Evolutionary conservation across 2,329 filamentous ascomycete species (phyloP), one percentile per base, ranked within the genome.

Genomic region (Seiridium cupressi): DNA sequence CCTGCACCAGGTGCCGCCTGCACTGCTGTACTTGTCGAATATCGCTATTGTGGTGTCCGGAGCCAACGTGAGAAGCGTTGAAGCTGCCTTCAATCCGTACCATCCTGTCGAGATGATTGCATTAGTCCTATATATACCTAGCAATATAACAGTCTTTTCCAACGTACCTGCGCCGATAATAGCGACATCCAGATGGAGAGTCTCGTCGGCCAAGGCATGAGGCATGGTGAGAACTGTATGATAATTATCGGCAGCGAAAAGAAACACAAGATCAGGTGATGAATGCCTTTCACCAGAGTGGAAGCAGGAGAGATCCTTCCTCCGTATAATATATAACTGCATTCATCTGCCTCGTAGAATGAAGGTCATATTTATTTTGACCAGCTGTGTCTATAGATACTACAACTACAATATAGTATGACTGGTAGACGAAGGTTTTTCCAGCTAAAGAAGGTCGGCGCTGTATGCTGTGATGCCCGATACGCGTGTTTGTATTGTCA

Each of bases 41-140:
- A 63, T 56, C 18, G 55, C 49, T 13, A 63, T 40, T 31, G 54
- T 58, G 2, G 60, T 55, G 26, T 58, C 53, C 9, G 62, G 62
- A 2, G 26, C 42, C 32, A 63, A 51, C 34, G 55, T 55, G 38
- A 63, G 57, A 31, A 56, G 58, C 4, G 62, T 63, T 32, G 51
- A 32, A 47, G 62, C 62, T 11, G 62, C 62, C n/a, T 40, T 60
- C 10, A 63, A 55, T 6, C 62, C 62, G 48, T 60, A 62, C 57
- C 57, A 63, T 44, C 62, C 62, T 63, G 32, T 9, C 18, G 18
- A 26, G 18, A 26, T 26, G 18, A 26, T 9, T 10, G 9, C 42
- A n/a, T 49, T 26, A 26, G 18, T 26, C 18, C 18, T 26, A 26
- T 26, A 26, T 26, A 26, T 26, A 26, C 2, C 18, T 26, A 26